Percentiles rank a stretch among this genome's conserved stretches.
Evolutionary conservation across 305 asterid genomes (phyloP).

Genomic region (Stenogyne calaminthoides): DNA sequence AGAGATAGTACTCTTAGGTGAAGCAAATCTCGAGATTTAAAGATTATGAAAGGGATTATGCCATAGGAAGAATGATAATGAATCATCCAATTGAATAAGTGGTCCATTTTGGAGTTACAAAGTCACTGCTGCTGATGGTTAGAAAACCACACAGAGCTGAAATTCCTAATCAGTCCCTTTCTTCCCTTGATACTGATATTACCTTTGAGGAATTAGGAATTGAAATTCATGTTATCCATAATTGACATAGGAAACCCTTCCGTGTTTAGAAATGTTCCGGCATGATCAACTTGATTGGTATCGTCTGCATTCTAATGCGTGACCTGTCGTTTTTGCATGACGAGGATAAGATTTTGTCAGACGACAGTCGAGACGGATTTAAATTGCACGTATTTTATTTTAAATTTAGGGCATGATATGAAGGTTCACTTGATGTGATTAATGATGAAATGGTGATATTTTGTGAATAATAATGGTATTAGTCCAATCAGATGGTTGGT

Average conservation of each 20-base stretch:
- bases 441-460: neutral
- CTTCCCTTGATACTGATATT: slow-evolving; percentile 26
- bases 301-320: neutral
- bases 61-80: slow-evolving; percentile 25
- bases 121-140: slow-evolving; percentile 17
- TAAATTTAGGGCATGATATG: no score
- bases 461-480: neutral
- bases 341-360: neutral
- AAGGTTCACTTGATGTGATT: neutral
- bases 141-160: slow-evolving; percentile 29
- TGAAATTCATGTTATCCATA: slow-evolving; percentile 12
- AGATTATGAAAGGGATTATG: slow-evolving; percentile 11
- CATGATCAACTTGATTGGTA: neutral
- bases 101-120: slow-evolving; percentile 34
- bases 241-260: slow-evolving; percentile 11
- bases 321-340: neutral
- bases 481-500: slow-evolving; percentile 22
- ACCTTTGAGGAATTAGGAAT: slow-evolving; percentile 15
- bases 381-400: neutral
- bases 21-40: slow-evolving; percentile 22
- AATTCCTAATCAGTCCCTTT: slow-evolving; percentile 30
- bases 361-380: no score
- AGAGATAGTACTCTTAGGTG: slow-evolving; percentile 20
- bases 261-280: no score
- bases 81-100: slow-evolving; percentile 37